Base-by-base conservation (phyloP, 2,329 filamentous ascomycete species). In the Chrysosporium keratinophilum region DNA sequence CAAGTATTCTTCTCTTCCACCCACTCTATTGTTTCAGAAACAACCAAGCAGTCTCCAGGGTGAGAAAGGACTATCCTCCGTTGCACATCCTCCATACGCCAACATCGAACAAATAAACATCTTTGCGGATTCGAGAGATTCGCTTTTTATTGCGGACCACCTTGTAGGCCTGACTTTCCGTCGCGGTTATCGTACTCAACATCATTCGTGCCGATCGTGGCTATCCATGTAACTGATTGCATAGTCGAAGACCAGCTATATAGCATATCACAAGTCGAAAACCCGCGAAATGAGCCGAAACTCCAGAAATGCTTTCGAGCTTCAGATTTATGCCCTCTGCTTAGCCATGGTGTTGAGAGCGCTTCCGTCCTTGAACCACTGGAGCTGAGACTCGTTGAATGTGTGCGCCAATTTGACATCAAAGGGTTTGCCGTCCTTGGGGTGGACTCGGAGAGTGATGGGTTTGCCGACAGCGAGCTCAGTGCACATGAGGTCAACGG, bases 291-390 rank as follows among this genome's bases (percentile, higher is more conserved):
- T 31, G 39, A 45, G 42, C 40, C 9, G 7, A 37, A 48, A 19
- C n/a, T 33, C 33, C 19, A 19, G 34, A 47, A 43, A 10, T 43
- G 15, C 9, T 35, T 15, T 23, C 7, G 23, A n/a, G 28, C 23
- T 2, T 23, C 33, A 19, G 5, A 37, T 40, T 34, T 46, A 52
- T 31, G 57, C 53, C 35, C 55, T 48, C 58, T 70, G 68, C 83
- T 93, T 94, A 63, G 91, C 90, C 91, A 98, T 98, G 65, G 90
- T 96, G 83, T 98, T 98, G 62, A 98, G 80, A 54, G 93, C 93
- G 67, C 85, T 90, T 62, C 93, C 93, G 73, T 97, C 94, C 81
- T 89, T 90, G 82, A 98, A 98, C 93, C 93, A 98, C 77, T 96
- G 86, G 59, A 98, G 85, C 78, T 98, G 93, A 64, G 87, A 83